These are phyloP conservation scores for Coleophoma eucalyptorum DNA, from an alignment of 2,329 filamentous ascomycete genomes.

Conservation along the genomic window DNA sequence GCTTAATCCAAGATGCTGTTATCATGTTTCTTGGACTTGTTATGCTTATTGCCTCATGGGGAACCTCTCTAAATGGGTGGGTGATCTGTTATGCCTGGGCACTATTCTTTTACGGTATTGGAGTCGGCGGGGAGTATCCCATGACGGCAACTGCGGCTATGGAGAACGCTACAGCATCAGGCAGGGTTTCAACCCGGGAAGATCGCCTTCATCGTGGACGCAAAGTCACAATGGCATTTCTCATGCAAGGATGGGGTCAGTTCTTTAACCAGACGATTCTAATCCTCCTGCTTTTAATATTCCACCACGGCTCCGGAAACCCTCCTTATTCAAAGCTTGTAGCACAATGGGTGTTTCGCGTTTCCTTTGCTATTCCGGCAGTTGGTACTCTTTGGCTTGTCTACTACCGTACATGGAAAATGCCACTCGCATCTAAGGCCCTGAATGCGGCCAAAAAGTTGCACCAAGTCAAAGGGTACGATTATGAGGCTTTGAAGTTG, in stretches of 20 bases:
- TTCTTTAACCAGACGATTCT: conserved; percentile 89
- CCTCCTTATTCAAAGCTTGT: conserved; percentile 75
- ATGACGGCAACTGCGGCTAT: conserved; percentile 96
- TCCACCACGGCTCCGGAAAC: conserved; percentile 59
- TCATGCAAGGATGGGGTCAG: conserved; percentile 99
- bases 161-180: conserved; percentile 82
- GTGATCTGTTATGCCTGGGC: conserved; percentile 96
- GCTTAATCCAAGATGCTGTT: conserved; percentile 87
- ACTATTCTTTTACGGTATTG: conserved; percentile 82
- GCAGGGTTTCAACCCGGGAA: conserved; percentile 83
- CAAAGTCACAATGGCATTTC: conserved; percentile 90
- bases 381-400: conserved; percentile 90
- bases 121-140: conserved; percentile 84
- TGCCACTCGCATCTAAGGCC: conserved; percentile 83
- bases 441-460: conserved; percentile 84
- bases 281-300: conserved; percentile 81
- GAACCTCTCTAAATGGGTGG: conserved; percentile 83
- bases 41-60: conserved; percentile 92
- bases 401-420: conserved; percentile 94
- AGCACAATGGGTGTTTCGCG: conserved; percentile 85
- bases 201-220: conserved; percentile 94
- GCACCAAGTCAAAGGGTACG: conserved; percentile 85
- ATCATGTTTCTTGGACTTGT: conserved; percentile 94
- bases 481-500: conserved; percentile 74
- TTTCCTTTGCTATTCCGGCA: conserved; percentile 89